phyloP scores from a whole-genome alignment of 2,329 filamentous ascomycete species.

The Penicillium sp. region DNA sequence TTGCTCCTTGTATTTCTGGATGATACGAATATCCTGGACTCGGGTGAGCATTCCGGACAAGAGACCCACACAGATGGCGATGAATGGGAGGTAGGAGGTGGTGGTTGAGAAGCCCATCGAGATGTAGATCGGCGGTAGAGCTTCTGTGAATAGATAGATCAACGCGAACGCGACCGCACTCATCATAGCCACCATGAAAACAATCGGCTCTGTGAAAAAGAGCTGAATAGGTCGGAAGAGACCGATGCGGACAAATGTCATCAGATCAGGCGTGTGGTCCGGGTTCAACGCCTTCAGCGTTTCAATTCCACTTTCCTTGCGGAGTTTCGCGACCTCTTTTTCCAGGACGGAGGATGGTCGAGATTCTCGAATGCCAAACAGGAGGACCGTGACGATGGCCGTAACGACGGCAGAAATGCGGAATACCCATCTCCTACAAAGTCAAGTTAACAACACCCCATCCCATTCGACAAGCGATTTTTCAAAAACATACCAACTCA shows the following conservation, averaged over 20 bases:
- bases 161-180: constrained; percentile 46
- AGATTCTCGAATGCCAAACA: constrained; percentile 46
- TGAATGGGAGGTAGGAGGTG: constrained; percentile 43
- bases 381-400: constrained; percentile 34
- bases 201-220: constrained; percentile 51
- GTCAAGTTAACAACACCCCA: background rate
- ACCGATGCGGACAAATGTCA: constrained; percentile 39
- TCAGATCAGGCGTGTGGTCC: constrained; percentile 40
- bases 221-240: constrained; percentile 45
- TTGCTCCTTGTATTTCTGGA: constrained; percentile 28
- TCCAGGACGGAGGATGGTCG: constrained; percentile 48
- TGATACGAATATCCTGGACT: constrained; percentile 44
- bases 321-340: constrained; percentile 32
- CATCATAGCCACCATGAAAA: constrained; percentile 47
- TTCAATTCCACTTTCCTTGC: constrained; percentile 29
- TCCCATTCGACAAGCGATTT: background rate
- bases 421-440: constrained; percentile 51
- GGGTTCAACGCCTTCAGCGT: constrained; percentile 39
- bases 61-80: constrained; percentile 45
- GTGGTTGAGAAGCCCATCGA: constrained; percentile 36
- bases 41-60: constrained; percentile 40
- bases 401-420: constrained; percentile 45
- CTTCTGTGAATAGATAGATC: constrained; percentile 51
- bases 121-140: constrained; percentile 41
- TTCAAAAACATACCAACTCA: constrained; percentile 39